Percentiles rank a stretch among this genome's conserved stretches.
Conservation (phyloP, 352 stramenopile genomes). For the Pythium sp. region DNA sequence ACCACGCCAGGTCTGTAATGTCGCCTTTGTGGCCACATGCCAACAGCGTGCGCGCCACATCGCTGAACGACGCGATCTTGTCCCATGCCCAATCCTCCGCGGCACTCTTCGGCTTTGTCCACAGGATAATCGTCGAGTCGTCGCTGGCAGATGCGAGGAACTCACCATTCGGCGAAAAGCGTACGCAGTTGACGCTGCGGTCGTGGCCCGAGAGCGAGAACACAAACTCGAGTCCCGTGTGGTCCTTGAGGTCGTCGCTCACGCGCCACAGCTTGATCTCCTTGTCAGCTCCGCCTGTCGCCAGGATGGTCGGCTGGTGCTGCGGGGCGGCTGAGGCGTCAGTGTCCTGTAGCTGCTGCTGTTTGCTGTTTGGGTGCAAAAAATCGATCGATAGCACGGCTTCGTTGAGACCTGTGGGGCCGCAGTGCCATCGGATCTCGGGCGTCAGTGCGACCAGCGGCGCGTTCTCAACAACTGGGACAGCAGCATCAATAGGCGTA, state of each 20-base stretch:
- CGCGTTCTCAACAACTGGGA: neutral
- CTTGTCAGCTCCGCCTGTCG: slow-evolving; percentile 85
- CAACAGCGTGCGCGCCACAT: slow-evolving; percentile 75
- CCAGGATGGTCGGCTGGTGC: slow-evolving; percentile 36
- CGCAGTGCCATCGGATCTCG: slow-evolving; percentile 86
- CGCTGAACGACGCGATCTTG: slow-evolving; percentile 73
- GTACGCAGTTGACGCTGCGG: slow-evolving; percentile 89
- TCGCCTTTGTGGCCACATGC: slow-evolving; percentile 84
- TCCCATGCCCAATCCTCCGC: slow-evolving; percentile 71
- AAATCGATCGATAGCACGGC: slow-evolving; percentile 84
- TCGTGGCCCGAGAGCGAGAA: slow-evolving; percentile 88
- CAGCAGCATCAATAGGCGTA: neutral
- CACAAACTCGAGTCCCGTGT: slow-evolving; percentile 60
- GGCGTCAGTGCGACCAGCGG: slow-evolving; percentile 66
- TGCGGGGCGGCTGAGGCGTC: neutral
- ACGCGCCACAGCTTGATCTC: slow-evolving; percentile 88
- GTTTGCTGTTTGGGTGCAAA: slow-evolving; percentile 24
- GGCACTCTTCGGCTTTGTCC: slow-evolving; percentile 73
- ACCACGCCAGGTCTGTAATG: slow-evolving; percentile 93
- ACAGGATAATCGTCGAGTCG: slow-evolving; percentile 87
- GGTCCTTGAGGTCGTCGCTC: slow-evolving; percentile 28
- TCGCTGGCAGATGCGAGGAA: slow-evolving; percentile 88
- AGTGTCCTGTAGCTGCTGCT: neutral
- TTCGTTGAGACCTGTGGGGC: slow-evolving; percentile 85
- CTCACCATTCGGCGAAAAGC: slow-evolving; percentile 86